Base-by-base conservation (phyloP, 2,329 filamentous ascomycete genomes). In the Exophiala sp. region DNA sequence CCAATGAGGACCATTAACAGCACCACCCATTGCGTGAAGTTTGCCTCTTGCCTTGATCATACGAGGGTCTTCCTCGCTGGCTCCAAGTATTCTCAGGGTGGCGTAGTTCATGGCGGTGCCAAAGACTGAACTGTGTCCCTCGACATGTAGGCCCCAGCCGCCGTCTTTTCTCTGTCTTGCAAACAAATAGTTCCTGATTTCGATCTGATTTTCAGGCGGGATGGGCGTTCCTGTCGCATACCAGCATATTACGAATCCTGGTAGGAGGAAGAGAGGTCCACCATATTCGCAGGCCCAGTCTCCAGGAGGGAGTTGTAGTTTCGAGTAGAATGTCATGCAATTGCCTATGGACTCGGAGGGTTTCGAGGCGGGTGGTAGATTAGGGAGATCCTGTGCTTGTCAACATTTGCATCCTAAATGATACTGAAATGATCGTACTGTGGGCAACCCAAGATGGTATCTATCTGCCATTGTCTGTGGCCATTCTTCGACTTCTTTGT, bases 261-360 rank as follows among this genome's bases (percentile, higher is more conserved):
- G 90, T 1, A 97, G 78, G 36, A 97, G 81, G 68, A 99, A 99
- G 89, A 96, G 92, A 3, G 94, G 94, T 0, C 94, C 94, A 50
- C 94, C 94, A 74, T 99, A 99, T 70, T 99, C 94, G 74, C 92
- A 97, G 4, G 80, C 94, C 94, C 94, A 99, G 67, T 96, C 89
- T 4, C 94, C 94, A 1, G 89, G 87, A 11, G 87, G 84, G 1
- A 96, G 79, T 69, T 99, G 94, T 20, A 97, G 81, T 59, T 92
- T 82, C 53, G 91, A 88, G 75, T 95, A 96, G 76, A 96, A 97
- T 3, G 82, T 76, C 50, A 97, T 79, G 35, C 87, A 91, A 73
- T 99, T 99, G 55, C 80, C 77, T 2, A 89, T 90, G 3, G 89
- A 78, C 61, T 94, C 83, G 52, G 94, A 78, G 4, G 92, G 86